Evolutionary conservation across 148 eudicot genomes (phyloP).

Genomic region (Chenopodium quinoa): DNA sequence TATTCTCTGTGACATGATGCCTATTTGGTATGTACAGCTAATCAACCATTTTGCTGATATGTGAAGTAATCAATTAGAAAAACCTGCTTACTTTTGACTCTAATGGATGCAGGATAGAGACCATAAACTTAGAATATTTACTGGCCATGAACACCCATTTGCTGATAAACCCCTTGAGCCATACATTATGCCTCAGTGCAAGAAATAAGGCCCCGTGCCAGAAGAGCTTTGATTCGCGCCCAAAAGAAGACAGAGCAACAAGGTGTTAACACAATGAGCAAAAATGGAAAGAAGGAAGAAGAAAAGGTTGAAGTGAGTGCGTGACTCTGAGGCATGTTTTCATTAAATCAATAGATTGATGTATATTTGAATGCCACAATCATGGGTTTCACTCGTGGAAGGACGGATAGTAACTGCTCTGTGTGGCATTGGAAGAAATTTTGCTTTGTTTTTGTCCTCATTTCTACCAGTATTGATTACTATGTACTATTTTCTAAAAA

Average conservation of each 20-base stretch:
- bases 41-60: background rate
- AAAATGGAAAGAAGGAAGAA: conserved; percentile 43
- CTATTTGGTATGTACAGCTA: background rate
- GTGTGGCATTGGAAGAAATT: background rate
- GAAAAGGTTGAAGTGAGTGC: conserved; percentile 28
- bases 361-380: conserved; percentile 3
- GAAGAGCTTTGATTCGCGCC: conserved; percentile 85
- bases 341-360: background rate
- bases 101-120: conserved; percentile 67
- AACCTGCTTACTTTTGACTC: background rate
- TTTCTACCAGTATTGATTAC: background rate
- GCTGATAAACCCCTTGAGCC: conserved; percentile 76
- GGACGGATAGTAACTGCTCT: background rate
- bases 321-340: conserved; percentile 18
- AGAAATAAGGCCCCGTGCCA: conserved; percentile 87
- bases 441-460: background rate
- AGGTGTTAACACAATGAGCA: conserved; percentile 35
- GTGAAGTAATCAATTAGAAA: background rate
- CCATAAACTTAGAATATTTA: conserved; percentile 82
- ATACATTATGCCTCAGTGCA: conserved; percentile 78
- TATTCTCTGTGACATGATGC: background rate
- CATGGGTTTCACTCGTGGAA: background rate
- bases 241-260: conserved; percentile 72
- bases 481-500: background rate
- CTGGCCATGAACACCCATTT: conserved; percentile 84